These are phyloP conservation scores for Apophysomyces variabilis DNA, from an alignment of 371 early-diverging fungal species.

Conservation along the genomic window DNA sequence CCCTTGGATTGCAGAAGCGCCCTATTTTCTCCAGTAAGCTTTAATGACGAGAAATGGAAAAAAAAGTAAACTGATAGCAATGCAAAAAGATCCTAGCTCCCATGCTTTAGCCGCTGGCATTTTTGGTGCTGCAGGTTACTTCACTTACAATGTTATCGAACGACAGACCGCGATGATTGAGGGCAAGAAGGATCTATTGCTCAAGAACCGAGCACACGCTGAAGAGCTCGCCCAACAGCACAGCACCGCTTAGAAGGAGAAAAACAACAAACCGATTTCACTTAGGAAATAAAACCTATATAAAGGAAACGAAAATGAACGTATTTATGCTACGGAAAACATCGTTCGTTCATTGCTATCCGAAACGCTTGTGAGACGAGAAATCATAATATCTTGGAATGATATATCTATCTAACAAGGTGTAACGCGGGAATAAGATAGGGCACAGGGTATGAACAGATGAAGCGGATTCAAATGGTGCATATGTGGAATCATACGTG, in stretches of 20 bases:
- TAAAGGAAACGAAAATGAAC: too few relatives aligned
- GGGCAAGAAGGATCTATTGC: slow-evolving; percentile 50
- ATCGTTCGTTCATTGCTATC: too few relatives aligned
- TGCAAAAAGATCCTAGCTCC: slow-evolving; percentile 40
- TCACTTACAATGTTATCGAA: slow-evolving; percentile 39
- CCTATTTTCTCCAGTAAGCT: slow-evolving; percentile 51
- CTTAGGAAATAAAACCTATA: neutral
- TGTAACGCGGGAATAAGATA: too few relatives aligned
- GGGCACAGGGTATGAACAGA: too few relatives aligned
- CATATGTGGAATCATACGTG: too few relatives aligned
- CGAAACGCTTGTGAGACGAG: too few relatives aligned
- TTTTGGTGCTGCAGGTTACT: slow-evolving; percentile 55
- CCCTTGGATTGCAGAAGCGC: slow-evolving; percentile 57
- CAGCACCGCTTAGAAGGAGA: neutral
- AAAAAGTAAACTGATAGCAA: slow-evolving; percentile 8
- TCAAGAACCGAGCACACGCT: slow-evolving; percentile 53
- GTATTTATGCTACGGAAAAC: too few relatives aligned
- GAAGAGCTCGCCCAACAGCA: slow-evolving; percentile 45
- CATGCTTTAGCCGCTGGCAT: slow-evolving; percentile 45
- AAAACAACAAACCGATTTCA: neutral
- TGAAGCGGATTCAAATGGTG: too few relatives aligned
- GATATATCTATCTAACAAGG: too few relatives aligned
- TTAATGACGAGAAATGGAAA: neutral
- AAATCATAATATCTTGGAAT: too few relatives aligned
- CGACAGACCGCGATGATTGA: slow-evolving; percentile 49